Percentiles rank a stretch among this genome's conserved stretches.
Evolutionary conservation across 1,284 basidiomycete genomes (phyloP).

Genomic region (Boletus mariae): DNA sequence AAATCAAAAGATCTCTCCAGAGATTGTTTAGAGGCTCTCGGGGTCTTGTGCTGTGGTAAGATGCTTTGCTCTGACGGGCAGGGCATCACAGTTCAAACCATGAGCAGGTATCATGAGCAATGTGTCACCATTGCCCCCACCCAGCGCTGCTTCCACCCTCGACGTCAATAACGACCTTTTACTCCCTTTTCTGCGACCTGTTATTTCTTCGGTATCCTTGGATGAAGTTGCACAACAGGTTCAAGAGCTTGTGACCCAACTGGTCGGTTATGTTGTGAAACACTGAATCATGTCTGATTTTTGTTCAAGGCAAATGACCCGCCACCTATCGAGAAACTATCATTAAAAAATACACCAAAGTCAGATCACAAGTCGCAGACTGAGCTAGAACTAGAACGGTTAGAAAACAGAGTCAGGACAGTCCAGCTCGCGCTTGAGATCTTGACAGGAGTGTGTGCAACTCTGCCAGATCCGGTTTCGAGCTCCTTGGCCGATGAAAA

Average conservation of each 20-base stretch:
- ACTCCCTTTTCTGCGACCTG: constrained; percentile 68
- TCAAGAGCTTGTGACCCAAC: constrained; percentile 50
- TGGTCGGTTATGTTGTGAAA: constrained; percentile 39
- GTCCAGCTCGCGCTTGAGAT: constrained; percentile 82
- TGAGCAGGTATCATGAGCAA: constrained; percentile 71
- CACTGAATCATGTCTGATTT: constrained; percentile 3
- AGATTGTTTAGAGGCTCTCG: constrained; percentile 52
- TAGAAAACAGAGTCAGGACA: constrained; percentile 72
- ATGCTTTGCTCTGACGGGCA: constrained; percentile 1
- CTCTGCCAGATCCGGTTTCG: constrained; percentile 69
- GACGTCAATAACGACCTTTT: constrained; percentile 73
- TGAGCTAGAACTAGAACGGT: constrained; percentile 67
- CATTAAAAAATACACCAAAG: constrained; percentile 58
- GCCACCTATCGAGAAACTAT: constrained; percentile 49
- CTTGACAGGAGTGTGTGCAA: constrained; percentile 84
- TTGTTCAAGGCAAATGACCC: constrained; percentile 43
- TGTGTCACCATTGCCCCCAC: constrained; percentile 65
- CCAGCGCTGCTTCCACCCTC: constrained; percentile 56
- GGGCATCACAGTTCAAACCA: neutral
- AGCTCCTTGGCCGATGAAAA: constrained; percentile 30
- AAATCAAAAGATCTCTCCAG: constrained; percentile 45
- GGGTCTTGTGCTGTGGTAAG: constrained; percentile 71
- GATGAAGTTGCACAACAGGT: constrained; percentile 50
- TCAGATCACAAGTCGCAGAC: constrained; percentile 69
- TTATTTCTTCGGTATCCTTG: constrained; percentile 64